Base-by-base conservation (phyloP, 2,329 filamentous ascomycete genomes). In the Clonostachys rhizophaga region DNA sequence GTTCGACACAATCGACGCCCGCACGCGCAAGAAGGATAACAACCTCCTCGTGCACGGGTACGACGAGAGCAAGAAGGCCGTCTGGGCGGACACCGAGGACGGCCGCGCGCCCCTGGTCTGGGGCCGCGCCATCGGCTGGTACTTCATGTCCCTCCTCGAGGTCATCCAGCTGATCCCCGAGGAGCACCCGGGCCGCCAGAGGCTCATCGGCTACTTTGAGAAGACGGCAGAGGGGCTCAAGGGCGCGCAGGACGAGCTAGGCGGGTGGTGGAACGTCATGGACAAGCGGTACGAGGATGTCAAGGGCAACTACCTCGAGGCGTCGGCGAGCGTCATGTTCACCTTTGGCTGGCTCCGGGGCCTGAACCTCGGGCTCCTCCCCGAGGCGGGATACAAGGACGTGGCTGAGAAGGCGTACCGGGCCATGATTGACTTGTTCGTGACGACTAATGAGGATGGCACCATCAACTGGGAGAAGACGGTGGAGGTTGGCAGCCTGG, bases 261-360 rank as follows among this genome's bases (percentile, higher is more conserved):
- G 76, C 0, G 75, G 71, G n/a, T 82, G 78, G 76, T 81, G 75
- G 75, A 60, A 79, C 41, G 67, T 81, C 34, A 78, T 82, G 72
- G 71, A 70, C 47, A 66, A 71, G 37, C 67, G 68, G 3, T 73
- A 74, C 40, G 67, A 71, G 0, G 68, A 64, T 1, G 52, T 60
- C 33, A 47, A 67, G 35, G 76, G 75, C 1, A 83, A 84, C 55
- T 83, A 76, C 54, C 76, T 83, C 43, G 77, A 83, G 59, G 75
- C 72, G 18, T 78, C 76, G 39, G 79, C 70, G 1, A 74, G 75
- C 2, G 75, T 76, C 3, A 79, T 83, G 74, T 81, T 80, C 51
- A 67, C 69, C 0, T 78, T 75, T 49, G 69, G 72, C 0, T 54
- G 79, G 44, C 55, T 80, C 12, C 74, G 67, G 50, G 76, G 52